Evolutionary conservation across 805 yeast species (phyloP).

Genomic region (Lipomyces orientalis): DNA sequence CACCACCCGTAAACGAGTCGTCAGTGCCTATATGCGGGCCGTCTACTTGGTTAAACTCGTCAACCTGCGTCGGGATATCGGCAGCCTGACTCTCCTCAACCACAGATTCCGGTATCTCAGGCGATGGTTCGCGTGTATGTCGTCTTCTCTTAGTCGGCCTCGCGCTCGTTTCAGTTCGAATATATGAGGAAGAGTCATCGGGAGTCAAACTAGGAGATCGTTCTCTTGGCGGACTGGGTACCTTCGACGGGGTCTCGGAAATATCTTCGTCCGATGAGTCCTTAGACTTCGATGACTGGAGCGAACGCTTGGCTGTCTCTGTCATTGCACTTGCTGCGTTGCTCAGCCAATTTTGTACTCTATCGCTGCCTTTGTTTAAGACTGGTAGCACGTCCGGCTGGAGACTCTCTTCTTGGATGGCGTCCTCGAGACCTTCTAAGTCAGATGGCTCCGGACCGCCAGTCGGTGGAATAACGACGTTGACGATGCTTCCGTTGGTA

Average conservation of each 20-base stretch:
- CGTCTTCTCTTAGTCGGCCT: constrained; percentile 1
- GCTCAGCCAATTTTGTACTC: background rate
- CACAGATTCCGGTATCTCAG: constrained; percentile 8
- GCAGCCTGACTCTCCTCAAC: constrained; percentile 5
- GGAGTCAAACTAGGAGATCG: constrained; percentile 1
- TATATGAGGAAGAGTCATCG: background rate
- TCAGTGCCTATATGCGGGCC: background rate
- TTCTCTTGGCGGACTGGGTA: background rate
- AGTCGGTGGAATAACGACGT: constrained; percentile 7
- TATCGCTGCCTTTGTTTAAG: background rate
- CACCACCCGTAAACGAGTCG: background rate
- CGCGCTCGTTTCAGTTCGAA: background rate
- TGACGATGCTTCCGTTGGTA: constrained; percentile 11
- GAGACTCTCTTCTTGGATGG: background rate
- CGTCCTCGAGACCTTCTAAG: background rate
- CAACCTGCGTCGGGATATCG: background rate
- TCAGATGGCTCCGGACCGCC: background rate
- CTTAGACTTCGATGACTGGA: background rate
- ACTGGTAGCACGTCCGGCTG: background rate
- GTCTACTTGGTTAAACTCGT: background rate
- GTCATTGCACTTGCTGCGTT: background rate
- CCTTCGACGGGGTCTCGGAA: background rate
- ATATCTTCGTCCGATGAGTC: background rate
- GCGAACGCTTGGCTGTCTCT: background rate
- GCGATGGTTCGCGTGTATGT: background rate